Conservation (phyloP, 2,329 filamentous ascomycete genomes). For the Sarocladiaceae sp. region DNA sequence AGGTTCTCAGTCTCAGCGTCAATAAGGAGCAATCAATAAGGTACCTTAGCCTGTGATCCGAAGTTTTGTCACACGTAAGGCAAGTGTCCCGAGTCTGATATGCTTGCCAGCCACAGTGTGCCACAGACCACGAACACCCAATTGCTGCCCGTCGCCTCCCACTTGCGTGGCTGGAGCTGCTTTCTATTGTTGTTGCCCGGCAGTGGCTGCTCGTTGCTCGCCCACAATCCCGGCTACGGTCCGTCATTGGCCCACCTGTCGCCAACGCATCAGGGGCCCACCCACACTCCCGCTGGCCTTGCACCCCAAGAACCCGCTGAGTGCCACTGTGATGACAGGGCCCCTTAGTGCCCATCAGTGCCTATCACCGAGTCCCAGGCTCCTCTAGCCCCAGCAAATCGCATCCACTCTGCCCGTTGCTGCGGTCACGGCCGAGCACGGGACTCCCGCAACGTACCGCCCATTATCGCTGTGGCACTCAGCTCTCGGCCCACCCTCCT, state of each 20-base stretch:
- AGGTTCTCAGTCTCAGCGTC: too few relatives aligned
- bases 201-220: conserved; percentile 1
- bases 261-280: conserved; percentile 8
- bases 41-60: too few relatives aligned
- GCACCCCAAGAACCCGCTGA: not conserved
- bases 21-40: too few relatives aligned
- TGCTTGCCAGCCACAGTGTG: conserved; percentile 1
- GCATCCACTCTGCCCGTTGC: conserved; percentile 8
- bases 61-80: conserved; percentile 4
- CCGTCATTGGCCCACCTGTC: not conserved
- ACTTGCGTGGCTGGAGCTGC: not conserved
- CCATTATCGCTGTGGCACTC: not conserved
- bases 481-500: conserved; percentile 7
- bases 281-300: conserved; percentile 8
- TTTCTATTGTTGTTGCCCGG: conserved; percentile 4
- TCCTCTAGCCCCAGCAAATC: not conserved
- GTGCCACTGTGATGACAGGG: not conserved
- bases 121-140: not conserved
- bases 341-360: not conserved
- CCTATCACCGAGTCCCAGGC: not conserved
- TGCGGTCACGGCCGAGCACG: conserved; percentile 9
- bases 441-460: conserved; percentile 3
- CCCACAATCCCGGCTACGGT: conserved; percentile 1
- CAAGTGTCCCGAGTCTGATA: not conserved
- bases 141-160: not conserved